Evolutionary conservation across 176 grass and related monocot species (phyloP).

Genomic region (Coix lacrymajobi): DNA sequence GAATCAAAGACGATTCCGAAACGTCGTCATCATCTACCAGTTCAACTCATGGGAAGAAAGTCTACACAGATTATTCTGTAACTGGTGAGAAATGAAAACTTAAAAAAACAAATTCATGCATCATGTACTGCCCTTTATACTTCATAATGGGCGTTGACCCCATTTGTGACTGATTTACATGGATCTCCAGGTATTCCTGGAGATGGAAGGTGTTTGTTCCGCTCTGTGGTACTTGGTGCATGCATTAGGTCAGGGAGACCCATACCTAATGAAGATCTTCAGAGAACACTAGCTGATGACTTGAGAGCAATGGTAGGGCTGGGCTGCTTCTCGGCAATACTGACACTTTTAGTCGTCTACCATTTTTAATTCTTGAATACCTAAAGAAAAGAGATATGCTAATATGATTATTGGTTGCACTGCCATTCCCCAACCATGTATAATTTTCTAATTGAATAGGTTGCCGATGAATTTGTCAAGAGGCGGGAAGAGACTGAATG

Average conservation of each 20-base stretch:
- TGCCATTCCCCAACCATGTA: background rate
- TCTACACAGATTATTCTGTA: conserved; percentile 88
- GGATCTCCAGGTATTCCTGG: conserved; percentile 68
- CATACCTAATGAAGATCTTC: conserved; percentile 59
- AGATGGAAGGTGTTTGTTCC: conserved; percentile 84
- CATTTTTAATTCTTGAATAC: background rate
- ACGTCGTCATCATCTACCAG: conserved; percentile 22
- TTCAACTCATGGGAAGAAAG: conserved; percentile 64
- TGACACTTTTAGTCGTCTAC: background rate
- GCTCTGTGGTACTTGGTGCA: conserved; percentile 77
- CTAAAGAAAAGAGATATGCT: background rate
- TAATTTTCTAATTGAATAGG: conserved; percentile 31
- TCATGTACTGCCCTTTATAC: background rate
- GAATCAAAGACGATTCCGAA: conserved; percentile 20
- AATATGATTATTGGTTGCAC: background rate
- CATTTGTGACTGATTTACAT: conserved; percentile 18
- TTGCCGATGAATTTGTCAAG: conserved; percentile 84
- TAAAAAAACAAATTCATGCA: background rate
- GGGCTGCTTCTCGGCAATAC: background rate
- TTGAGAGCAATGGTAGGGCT: conserved; percentile 63
- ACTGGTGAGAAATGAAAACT: conserved; percentile 40
- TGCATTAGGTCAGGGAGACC: conserved; percentile 46
- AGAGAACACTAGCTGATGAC: conserved; percentile 82
- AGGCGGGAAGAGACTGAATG: conserved; percentile 79
- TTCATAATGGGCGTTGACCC: background rate